Conservation (phyloP, 768 basidiomycete genomes). For the Strobilomyces echinocephalus region DNA sequence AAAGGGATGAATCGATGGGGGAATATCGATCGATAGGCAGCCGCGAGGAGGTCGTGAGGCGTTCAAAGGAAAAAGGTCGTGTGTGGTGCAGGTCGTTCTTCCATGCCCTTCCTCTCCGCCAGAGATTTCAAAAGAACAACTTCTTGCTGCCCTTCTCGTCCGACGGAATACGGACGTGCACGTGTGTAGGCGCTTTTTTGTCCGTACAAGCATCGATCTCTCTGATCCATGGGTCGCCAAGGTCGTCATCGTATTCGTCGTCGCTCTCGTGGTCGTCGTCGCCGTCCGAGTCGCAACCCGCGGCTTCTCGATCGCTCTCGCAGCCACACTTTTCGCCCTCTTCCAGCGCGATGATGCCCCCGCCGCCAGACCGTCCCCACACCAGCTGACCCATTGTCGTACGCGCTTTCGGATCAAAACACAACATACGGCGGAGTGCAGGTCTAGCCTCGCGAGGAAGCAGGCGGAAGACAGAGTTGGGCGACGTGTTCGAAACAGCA, state of each 20-base stretch:
- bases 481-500: constrained; percentile 23
- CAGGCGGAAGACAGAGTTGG: constrained; percentile 92
- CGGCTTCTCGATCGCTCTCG: constrained; percentile 31
- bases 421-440: constrained; percentile 90
- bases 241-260: constrained; percentile 57
- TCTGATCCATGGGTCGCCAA: constrained; percentile 88
- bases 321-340: constrained; percentile 61
- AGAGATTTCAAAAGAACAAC: constrained; percentile 56
- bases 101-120: not conserved
- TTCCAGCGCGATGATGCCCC: constrained; percentile 51
- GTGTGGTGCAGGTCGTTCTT: not conserved
- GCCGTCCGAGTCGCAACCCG: constrained; percentile 33
- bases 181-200: constrained; percentile 48
- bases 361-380: constrained; percentile 71
- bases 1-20: not conserved
- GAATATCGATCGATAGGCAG: constrained; percentile 14
- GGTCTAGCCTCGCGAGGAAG: constrained; percentile 90
- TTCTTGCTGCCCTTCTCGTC: constrained; percentile 73
- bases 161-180: constrained; percentile 67
- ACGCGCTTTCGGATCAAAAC: constrained; percentile 80
- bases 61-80: not conserved
- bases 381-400: constrained; percentile 92
- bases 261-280: constrained; percentile 19
- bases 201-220: constrained; percentile 63
- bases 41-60: constrained; percentile 14